A percentile compares a stretch with the other conserved stretches of the same genome.
Conservation (phyloP, 1,284 basidiomycete species). For the Trichosporon inkin region DNA sequence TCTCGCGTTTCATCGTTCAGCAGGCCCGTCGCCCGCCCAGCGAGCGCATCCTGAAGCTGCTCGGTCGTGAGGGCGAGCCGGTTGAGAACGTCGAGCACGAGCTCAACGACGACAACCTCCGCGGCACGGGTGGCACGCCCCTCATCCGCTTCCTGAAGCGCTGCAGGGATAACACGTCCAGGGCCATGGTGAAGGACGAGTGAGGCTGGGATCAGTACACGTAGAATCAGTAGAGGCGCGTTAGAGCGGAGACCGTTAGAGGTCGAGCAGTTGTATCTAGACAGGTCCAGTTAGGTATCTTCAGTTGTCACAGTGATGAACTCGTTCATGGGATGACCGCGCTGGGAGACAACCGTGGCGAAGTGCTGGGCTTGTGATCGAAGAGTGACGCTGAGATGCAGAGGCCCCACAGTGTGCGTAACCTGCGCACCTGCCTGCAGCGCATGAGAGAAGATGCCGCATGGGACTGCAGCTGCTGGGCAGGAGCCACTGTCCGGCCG, state of each 20-base stretch:
- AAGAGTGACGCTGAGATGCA: too few relatives aligned
- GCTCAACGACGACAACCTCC: slow-evolving; percentile 56
- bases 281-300: too few relatives aligned
- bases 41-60: slow-evolving; percentile 32
- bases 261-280: neutral
- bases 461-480: too few relatives aligned
- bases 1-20: slow-evolving; percentile 74
- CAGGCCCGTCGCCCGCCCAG: slow-evolving; percentile 54
- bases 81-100: slow-evolving; percentile 19
- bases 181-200: slow-evolving; percentile 53
- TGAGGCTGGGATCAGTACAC: neutral
- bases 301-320: too few relatives aligned
- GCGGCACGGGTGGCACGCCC: slow-evolving; percentile 82
- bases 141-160: slow-evolving; percentile 75
- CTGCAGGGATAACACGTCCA: slow-evolving; percentile 69
- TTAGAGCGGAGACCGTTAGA: neutral
- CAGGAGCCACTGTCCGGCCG: too few relatives aligned
- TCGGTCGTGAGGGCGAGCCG: slow-evolving; percentile 24
- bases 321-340: too few relatives aligned
- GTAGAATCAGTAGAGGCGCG: neutral
- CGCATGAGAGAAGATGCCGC: too few relatives aligned
- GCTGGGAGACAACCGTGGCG: too few relatives aligned
- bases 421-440: too few relatives aligned
- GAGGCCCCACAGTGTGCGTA: too few relatives aligned
- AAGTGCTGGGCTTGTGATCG: too few relatives aligned